Evolutionary conservation across 1,139 yeast species (phyloP).

Genomic region (Taphrina sp.): DNA sequence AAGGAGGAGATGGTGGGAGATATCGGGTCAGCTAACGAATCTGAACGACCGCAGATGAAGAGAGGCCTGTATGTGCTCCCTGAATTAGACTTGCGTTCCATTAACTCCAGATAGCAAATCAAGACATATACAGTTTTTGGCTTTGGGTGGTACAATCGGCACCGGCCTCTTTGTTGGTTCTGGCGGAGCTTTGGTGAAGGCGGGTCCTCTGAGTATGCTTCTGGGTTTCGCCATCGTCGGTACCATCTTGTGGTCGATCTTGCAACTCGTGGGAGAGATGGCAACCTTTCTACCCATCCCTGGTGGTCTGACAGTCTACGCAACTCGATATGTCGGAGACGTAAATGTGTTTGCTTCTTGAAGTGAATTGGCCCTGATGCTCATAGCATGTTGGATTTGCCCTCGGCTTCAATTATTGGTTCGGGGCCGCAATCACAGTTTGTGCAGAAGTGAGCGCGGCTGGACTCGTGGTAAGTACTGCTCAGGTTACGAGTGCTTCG

Average conservation of each 20-base stretch:
- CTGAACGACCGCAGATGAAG: too few relatives aligned
- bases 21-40: too few relatives aligned
- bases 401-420: constrained; percentile 85
- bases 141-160: constrained; percentile 59
- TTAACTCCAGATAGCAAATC: constrained; percentile 45
- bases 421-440: constrained; percentile 74
- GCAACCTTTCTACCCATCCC: constrained; percentile 78
- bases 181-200: constrained; percentile 57
- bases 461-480: constrained; percentile 43
- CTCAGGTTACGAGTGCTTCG: too few relatives aligned
- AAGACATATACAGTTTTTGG: constrained; percentile 52
- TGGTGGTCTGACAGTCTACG: constrained; percentile 60
- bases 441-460: constrained; percentile 47
- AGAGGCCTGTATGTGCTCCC: too few relatives aligned
- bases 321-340: constrained; percentile 25
- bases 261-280: constrained; percentile 81
- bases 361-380: too few relatives aligned
- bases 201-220: constrained; percentile 65
- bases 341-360: constrained; percentile 54
- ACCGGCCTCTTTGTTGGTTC: constrained; percentile 68
- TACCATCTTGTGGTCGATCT: constrained; percentile 62
- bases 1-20: too few relatives aligned
- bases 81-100: too few relatives aligned
- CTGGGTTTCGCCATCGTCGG: constrained; percentile 61
- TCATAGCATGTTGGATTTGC: too few relatives aligned